Evolutionary conservation across 164 flowering plant species (phyloP).

Genomic region (Tetrastigma voinierianum): DNA sequence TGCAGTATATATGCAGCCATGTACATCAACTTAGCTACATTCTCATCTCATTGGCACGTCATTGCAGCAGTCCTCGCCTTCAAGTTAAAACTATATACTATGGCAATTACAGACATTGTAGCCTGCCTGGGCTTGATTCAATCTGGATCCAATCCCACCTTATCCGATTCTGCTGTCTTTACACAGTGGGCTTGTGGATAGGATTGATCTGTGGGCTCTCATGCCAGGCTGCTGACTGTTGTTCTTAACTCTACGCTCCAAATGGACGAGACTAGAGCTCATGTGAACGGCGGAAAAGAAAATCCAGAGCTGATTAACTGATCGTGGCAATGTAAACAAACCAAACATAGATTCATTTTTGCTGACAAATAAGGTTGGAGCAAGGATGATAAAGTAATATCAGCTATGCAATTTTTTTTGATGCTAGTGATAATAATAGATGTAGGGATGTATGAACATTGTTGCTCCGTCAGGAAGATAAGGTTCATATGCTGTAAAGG

Average conservation of each 20-base stretch:
- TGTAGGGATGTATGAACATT: no score
- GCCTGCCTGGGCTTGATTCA: neutral
- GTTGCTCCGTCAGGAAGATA: no score
- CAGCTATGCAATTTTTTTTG: no score
- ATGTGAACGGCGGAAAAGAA: conserved; percentile 10
- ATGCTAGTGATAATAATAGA: no score
- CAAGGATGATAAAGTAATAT: no score
- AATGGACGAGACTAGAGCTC: conserved; percentile 47
- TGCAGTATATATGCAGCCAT: conserved; percentile 89
- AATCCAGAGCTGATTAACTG: neutral
- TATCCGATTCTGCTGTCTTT: neutral
- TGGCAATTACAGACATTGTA: conserved; percentile 35
- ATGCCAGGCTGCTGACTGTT: conserved; percentile 49
- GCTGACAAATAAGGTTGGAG: no score
- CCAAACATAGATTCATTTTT: no score
- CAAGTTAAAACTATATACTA: conserved; percentile 37
- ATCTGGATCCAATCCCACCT: neutral
- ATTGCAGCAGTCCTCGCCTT: conserved; percentile 64
- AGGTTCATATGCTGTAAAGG: no score
- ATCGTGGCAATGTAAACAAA: no score
- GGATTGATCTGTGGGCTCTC: conserved; percentile 69
- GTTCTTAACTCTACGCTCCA: conserved; percentile 40
- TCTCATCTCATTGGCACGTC: conserved; percentile 68
- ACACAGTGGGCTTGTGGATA: conserved; percentile 75
- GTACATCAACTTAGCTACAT: conserved; percentile 69